Evolutionary conservation across 1,139 yeast genomes (phyloP).

Genomic region (Candida pseudoviswanathii): DNA sequence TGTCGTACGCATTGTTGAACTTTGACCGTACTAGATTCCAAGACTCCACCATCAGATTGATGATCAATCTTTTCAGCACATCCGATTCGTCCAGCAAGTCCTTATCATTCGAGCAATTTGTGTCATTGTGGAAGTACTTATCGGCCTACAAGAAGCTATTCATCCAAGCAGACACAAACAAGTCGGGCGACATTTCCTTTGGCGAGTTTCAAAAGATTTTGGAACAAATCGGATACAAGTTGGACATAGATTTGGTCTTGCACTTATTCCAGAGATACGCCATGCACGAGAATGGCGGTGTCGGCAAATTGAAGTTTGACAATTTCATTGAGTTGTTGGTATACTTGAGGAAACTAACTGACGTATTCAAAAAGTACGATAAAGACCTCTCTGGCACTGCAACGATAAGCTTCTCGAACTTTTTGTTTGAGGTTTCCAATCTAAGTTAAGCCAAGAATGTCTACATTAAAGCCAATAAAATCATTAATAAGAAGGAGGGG

Average conservation of each 20-base stretch:
- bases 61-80: constrained; percentile 60
- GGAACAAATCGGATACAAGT: constrained; percentile 68
- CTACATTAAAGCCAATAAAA: neutral
- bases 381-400: constrained; percentile 76
- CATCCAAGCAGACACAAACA: constrained; percentile 62
- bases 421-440: constrained; percentile 62
- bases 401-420: constrained; percentile 76
- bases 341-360: constrained; percentile 75
- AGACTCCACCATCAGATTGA: constrained; percentile 60
- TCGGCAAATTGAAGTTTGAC: constrained; percentile 74
- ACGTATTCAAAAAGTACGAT: constrained; percentile 77
- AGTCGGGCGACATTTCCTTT: constrained; percentile 62
- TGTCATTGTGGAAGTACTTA: constrained; percentile 69
- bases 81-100: constrained; percentile 27
- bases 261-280: constrained; percentile 65
- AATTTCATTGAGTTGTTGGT: constrained; percentile 80
- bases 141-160: constrained; percentile 73
- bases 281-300: constrained; percentile 33
- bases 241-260: constrained; percentile 62
- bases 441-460: constrained; percentile 17
- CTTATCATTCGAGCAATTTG: constrained; percentile 66
- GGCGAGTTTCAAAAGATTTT: constrained; percentile 71
- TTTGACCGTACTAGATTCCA: constrained; percentile 67
- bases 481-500: neutral
- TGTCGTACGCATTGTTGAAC: constrained; percentile 63